Evolutionary conservation across 164 flowering plant genomes (phyloP).

Genomic region (Vitis rupestris): DNA sequence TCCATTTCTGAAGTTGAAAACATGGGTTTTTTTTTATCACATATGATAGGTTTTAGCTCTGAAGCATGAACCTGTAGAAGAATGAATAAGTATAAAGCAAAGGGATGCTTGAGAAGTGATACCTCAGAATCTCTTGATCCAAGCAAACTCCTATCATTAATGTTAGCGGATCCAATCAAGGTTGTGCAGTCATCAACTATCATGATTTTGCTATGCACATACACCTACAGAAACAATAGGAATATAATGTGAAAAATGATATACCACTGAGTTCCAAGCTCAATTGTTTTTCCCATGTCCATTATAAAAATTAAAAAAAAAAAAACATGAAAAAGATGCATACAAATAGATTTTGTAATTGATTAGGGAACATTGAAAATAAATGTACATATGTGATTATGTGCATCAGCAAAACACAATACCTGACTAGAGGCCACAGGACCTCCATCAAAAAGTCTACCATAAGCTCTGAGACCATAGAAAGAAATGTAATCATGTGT

Average conservation of each 20-base stretch:
- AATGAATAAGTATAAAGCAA: not conserved
- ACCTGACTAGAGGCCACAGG: conserved; percentile 92
- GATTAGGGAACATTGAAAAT: too few species aligned
- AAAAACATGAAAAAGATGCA: too few species aligned
- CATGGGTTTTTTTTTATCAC: too few species aligned
- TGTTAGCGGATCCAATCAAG: conserved; percentile 92
- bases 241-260: too few species aligned
- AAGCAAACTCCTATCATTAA: conserved; percentile 94
- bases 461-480: conserved; percentile 89
- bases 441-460: conserved; percentile 80
- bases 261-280: too few species aligned
- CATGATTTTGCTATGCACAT: conserved; percentile 97
- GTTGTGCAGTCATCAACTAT: conserved; percentile 73
- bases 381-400: not conserved
- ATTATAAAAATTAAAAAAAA: too few species aligned
- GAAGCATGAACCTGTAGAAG: not conserved
- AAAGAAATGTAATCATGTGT: conserved; percentile 89
- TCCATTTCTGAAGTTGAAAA: too few species aligned
- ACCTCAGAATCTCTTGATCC: conserved; percentile 99
- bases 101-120: conserved; percentile 15
- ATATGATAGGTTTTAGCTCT: not conserved
- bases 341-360: too few species aligned
- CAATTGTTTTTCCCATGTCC: too few species aligned
- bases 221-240: conserved; percentile 51
- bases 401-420: conserved; percentile 11